Evolutionary conservation across 352 stramenopile genomes (phyloP).

Genomic region (Pythium folliculosum): DNA sequence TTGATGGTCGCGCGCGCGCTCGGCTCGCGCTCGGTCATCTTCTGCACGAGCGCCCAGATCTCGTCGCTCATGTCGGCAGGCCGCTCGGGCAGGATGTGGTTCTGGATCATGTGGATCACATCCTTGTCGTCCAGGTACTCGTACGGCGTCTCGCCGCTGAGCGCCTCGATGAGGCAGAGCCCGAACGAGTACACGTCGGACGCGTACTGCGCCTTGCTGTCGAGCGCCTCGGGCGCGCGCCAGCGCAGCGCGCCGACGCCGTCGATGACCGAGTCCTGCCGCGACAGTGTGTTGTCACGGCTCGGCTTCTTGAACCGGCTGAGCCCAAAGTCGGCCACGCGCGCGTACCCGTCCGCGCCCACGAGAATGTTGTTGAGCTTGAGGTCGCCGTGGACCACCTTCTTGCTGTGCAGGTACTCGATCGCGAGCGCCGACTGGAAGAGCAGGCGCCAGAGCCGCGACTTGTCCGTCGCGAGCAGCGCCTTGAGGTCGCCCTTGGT

Average conservation of each 20-base stretch:
- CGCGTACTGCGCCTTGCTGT: constrained; percentile 2
- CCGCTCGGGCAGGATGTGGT: background rate
- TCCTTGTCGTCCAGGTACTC: background rate
- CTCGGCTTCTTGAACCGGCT: constrained; percentile 18
- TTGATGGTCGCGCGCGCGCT: constrained; percentile 1
- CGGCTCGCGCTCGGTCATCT: constrained; percentile 1
- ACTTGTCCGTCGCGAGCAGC: constrained; percentile 18
- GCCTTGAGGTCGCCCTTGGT: constrained; percentile 25
- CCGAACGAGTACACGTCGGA: constrained; percentile 22
- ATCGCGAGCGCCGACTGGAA: constrained; percentile 37
- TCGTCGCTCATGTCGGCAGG: constrained; percentile 2
- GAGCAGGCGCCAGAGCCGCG: constrained; percentile 33
- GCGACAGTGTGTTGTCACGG: background rate
- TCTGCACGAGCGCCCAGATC: constrained; percentile 3
- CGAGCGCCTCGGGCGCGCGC: constrained; percentile 33
- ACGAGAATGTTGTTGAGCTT: constrained; percentile 78
- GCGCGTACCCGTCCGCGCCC: constrained; percentile 27
- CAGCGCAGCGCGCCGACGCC: constrained; percentile 20
- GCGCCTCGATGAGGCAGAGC: constrained; percentile 17
- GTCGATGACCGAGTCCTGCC: constrained; percentile 1
- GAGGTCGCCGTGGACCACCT: constrained; percentile 40
- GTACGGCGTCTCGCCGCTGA: constrained; percentile 12
- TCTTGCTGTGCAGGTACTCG: constrained; percentile 39
- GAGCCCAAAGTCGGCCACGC: constrained; percentile 41
- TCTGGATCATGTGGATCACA: background rate